phyloP scores from a whole-genome alignment of 23 red algal genomes.

The Cyanidioschyzon merolae region DNA sequence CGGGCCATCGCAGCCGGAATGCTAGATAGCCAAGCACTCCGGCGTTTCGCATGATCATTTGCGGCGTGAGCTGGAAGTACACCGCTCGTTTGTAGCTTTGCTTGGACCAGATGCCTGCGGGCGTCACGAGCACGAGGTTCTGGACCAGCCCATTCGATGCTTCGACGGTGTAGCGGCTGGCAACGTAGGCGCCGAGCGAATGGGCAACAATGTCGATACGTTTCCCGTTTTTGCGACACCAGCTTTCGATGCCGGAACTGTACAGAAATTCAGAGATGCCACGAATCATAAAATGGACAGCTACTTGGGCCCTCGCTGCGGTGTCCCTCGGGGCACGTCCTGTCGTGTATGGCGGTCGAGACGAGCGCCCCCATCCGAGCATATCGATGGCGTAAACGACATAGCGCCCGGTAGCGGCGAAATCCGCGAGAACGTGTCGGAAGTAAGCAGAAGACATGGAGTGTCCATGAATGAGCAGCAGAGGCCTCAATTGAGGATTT shows the following conservation, averaged over 20 bases:
- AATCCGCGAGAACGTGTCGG: constrained; percentile 57
- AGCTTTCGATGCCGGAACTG: neutral
- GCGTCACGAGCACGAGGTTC: constrained; percentile 71
- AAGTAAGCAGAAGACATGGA: constrained; percentile 90
- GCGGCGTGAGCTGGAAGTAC: constrained; percentile 77
- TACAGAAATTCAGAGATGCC: neutral
- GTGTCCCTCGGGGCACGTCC: constrained; percentile 6
- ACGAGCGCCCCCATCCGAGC: constrained; percentile 78
- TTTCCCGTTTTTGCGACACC: neutral
- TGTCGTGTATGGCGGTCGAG: constrained; percentile 35
- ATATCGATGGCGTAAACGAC: constrained; percentile 68
- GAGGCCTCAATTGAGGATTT: constrained; percentile 3
- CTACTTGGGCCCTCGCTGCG: neutral
- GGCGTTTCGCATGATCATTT: constrained; percentile 51
- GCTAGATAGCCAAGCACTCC: constrained; percentile 68
- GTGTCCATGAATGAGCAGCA: constrained; percentile 87
- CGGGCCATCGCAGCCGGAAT: constrained; percentile 55
- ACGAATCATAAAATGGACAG: neutral
- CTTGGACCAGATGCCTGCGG: constrained; percentile 42
- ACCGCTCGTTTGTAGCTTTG: constrained; percentile 44
- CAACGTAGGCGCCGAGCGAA: constrained; percentile 70
- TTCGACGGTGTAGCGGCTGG: constrained; percentile 40
- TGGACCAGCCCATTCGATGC: constrained; percentile 13
- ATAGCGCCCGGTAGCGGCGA: constrained; percentile 37
- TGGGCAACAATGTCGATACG: constrained; percentile 57